These are phyloP conservation scores for Brettanomyces custersianus DNA, from an alignment of 805 yeast species.

Conservation along the genomic window DNA sequence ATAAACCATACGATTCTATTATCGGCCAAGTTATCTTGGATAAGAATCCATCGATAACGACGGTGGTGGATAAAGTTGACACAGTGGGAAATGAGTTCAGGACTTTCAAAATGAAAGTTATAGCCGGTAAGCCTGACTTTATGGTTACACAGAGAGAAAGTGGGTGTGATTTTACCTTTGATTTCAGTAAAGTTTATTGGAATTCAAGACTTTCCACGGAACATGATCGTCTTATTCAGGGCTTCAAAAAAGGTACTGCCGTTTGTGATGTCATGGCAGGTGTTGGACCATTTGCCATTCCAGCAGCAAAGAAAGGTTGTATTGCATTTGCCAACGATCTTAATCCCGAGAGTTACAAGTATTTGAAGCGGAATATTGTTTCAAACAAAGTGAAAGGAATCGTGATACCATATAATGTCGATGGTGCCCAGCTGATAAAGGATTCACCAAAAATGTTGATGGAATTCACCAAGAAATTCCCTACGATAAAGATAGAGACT, in stretches of 20 bases:
- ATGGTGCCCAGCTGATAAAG: conserved; percentile 76
- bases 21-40: conserved; percentile 90
- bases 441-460: conserved; percentile 44
- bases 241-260: conserved; percentile 55
- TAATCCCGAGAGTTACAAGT: conserved; percentile 77
- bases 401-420: conserved; percentile 60
- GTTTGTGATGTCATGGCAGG: conserved; percentile 97
- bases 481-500: conserved; percentile 28
- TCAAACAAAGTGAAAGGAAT: conserved; percentile 53
- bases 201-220: conserved; percentile 91
- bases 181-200: conserved; percentile 95
- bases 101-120: conserved; percentile 86
- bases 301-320: conserved; percentile 80
- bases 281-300: conserved; percentile 96
- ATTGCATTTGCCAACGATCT: conserved; percentile 87
- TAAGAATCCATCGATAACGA: conserved; percentile 70
- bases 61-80: conserved; percentile 89
- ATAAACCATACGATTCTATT: conserved; percentile 66
- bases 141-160: conserved; percentile 82
- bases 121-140: conserved; percentile 77
- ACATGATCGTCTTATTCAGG: conserved; percentile 68
- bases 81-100: conserved; percentile 81
- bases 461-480: conserved; percentile 33
- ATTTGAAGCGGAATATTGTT: conserved; percentile 54
- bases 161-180: conserved; percentile 77